Evolutionary conservation across 176 grass and related monocot genomes (phyloP), one percentile per base, ranked within the genome.

Genomic region (Typha latifolia): DNA sequence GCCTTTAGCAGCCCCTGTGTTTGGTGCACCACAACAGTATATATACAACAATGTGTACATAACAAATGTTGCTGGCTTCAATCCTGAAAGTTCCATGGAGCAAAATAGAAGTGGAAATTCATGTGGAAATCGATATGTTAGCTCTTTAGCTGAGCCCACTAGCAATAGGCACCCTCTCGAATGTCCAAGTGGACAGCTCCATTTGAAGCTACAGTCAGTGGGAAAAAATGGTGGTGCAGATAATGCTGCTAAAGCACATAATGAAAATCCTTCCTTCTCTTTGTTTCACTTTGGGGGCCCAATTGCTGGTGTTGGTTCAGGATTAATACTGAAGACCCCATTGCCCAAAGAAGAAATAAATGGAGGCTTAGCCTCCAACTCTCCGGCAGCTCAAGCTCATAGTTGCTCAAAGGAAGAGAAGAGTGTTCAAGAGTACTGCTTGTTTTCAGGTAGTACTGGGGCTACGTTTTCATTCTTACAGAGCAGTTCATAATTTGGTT

Each of bases 241-340:
- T 79, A 73, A 75, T 31, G 72, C 59, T 43, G 65, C 50, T 55
- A 72, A 71, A 70, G 67, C 31, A 22, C 70, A 68, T 14, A 75
- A 71, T 14, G 68, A 20, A 2, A 79, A 43, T 69, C 66, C 85
- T 15, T 78, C 82, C 66, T 97, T 97, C 72, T 97, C 93, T 3
- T 69, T 97, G 57, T 97, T 97, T 64, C 93, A 97, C 11, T 97
- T 84, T 73, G 87, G 87, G 52, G 76, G 84, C 43, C 93, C 85
- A 21, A 81, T 89, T 65, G 83, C 77, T 69, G 71, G 80, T 16
- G n/a, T 29, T 55, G 27, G 49, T 12, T 26, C 63, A 15, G 49
- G 63, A 56, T 56, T 24, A 13, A 56, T 37, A 19, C 78, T 49
- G 32, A 80, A 78, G 29, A 49, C 73, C 24, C 69, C 71, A 43